Evolutionary conservation across 2,329 filamentous ascomycete species (phyloP).

Genomic region (Chaetomium olivaceum): DNA sequence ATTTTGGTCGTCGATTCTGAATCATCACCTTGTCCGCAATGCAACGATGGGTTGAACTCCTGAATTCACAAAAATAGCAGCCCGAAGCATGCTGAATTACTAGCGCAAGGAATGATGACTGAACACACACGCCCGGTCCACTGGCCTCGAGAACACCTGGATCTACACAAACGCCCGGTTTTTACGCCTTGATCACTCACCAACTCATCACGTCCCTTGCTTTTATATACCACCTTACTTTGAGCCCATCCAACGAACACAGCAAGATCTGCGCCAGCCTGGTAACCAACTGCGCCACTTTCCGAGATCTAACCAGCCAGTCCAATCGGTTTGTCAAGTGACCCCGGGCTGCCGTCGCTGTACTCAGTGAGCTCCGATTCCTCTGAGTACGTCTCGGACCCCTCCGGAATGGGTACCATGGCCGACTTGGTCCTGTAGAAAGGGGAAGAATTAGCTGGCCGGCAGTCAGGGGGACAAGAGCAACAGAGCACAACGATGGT

Average conservation of each 20-base stretch:
- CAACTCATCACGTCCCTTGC: constrained; percentile 37
- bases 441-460: background rate
- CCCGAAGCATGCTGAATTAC: background rate
- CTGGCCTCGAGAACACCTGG: background rate
- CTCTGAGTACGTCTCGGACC: constrained; percentile 56
- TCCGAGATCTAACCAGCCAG: constrained; percentile 35
- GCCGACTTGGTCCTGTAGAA: constrained; percentile 57
- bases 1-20: background rate
- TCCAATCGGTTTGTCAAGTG: constrained; percentile 49
- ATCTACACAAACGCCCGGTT: background rate
- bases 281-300: background rate
- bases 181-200: constrained; percentile 57
- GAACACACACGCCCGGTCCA: background rate
- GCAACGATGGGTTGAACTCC: background rate
- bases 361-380: constrained; percentile 51
- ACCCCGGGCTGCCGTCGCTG: constrained; percentile 44
- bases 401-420: constrained; percentile 68
- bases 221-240: background rate
- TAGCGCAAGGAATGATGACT: background rate
- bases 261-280: background rate
- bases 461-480: background rate
- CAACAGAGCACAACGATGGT: background rate
- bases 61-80: background rate
- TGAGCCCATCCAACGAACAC: background rate
- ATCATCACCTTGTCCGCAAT: background rate